Evolutionary conservation across 2,329 filamentous ascomycete species (phyloP), one percentile per base, ranked within the genome.

Genomic region (Monosporascus sp.): DNA sequence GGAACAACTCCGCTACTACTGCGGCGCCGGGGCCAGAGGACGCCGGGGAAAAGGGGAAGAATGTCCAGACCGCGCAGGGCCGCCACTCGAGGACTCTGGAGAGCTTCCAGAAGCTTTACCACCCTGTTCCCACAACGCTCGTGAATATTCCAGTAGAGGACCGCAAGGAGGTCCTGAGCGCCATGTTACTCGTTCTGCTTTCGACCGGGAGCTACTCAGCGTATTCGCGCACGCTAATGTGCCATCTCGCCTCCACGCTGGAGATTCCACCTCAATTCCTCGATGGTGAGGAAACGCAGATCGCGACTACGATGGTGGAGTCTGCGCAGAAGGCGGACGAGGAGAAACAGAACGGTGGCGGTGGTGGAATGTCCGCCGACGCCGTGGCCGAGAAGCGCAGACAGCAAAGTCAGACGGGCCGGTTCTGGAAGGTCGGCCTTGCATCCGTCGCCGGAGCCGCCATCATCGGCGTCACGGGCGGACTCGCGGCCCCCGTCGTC

Each of bases 361-460:
- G 38, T 81, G 39, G 50, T 53, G 77, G 80, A 45, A 86, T 95
- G 76, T 86, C 85, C 0, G 89, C 88, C 1, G 88, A 92, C 56
- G 82, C 86, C 1, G 90, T 94, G 67, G 85, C 85, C 0, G 82
- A 87, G 64, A 88, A 88, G 66, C 83, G 87, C 51, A 80, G 80
- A 15, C 85, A 92, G 57, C 81, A 89, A 54, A 88, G 87, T 51
- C 83, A 88, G 60, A 73, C 80, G 8, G 78, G 82, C 20, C 78
- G 91, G 8, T 88, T 88, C 67, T 96, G 90, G 89, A 97, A 96
- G 67, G 90, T 97, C 20, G 90, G 92, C 0, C 77, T 97, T 25
- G 93, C 92, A 0, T 89, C 88, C 8, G 90, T 95, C 0, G 91
- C 90, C 0, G 93, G 93, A 11, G 93, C 93, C 1, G 89, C 89